A percentile compares a stretch with the other conserved stretches of the same genome.
phyloP scores from a whole-genome alignment of 495 filamentous ascomycete species.

The Hyaloscypha variabilis region DNA sequence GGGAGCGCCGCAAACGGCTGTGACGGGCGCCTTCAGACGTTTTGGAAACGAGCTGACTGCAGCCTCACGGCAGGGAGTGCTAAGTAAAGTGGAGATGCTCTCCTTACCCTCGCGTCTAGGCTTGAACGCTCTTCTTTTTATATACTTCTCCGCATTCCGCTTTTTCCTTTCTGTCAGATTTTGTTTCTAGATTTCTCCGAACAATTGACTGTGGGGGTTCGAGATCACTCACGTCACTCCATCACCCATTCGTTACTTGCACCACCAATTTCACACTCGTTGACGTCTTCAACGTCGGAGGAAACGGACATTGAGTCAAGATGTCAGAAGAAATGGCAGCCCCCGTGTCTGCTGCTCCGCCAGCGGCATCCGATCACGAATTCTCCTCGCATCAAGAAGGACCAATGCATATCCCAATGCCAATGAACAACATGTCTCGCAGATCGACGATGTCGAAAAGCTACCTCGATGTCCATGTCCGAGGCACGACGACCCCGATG shows the following conservation, averaged over 20 bases:
- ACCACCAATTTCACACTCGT: not conserved
- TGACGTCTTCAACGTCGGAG: not conserved
- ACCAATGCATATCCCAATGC: not conserved
- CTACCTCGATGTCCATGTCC: constrained; percentile 5
- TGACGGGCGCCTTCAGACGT: not conserved
- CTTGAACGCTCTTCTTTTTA: not conserved
- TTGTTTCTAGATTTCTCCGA: not conserved
- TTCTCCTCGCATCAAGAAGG: constrained; percentile 6
- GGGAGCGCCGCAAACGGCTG: not conserved
- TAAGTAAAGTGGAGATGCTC: not conserved
- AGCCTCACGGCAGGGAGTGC: too few species aligned
- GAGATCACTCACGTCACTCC: not conserved
- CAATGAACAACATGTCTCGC: constrained; percentile 5
- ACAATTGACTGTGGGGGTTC: not conserved
- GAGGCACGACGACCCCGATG: constrained; percentile 21
- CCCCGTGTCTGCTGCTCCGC: not conserved
- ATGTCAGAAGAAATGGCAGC: constrained; percentile 17
- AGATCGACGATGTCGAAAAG: constrained; percentile 23
- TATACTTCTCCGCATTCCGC: not conserved
- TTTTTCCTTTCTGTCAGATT: not conserved
- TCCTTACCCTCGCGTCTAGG: not conserved
- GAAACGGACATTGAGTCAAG: not conserved
- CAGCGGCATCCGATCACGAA: constrained; percentile 7
- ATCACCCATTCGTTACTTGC: not conserved
- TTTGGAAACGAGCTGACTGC: not conserved